Percentiles rank a stretch among this genome's conserved stretches.
phyloP scores from a whole-genome alignment of 495 filamentous ascomycete genomes.

The Parathielavia hyrcaniae region DNA sequence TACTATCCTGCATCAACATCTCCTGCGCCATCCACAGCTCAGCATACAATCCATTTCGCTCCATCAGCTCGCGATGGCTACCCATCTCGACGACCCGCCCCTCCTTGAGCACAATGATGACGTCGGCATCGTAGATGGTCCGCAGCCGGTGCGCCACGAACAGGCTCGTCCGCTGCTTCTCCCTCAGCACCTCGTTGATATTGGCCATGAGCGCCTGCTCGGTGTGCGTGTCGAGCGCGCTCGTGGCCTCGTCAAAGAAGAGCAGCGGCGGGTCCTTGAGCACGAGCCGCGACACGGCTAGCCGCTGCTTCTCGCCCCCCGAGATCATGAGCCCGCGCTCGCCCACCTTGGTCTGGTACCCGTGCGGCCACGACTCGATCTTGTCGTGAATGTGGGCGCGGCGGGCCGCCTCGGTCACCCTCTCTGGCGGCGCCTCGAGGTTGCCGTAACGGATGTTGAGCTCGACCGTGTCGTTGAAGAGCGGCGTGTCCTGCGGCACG shows the following conservation, averaged over 20 bases:
- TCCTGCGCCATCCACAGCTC: slow-evolving; percentile 66
- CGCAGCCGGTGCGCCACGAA: slow-evolving; percentile 89
- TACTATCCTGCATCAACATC: slow-evolving; percentile 21
- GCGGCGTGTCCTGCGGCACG: slow-evolving; percentile 91
- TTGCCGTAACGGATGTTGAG: slow-evolving; percentile 96
- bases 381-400: slow-evolving; percentile 80
- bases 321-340: slow-evolving; percentile 98
- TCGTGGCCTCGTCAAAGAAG: slow-evolving; percentile 98
- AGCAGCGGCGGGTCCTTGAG: slow-evolving; percentile 88
- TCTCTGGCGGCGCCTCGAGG: slow-evolving; percentile 65
- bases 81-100: slow-evolving; percentile 80
- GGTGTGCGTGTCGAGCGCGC: slow-evolving; percentile 90
- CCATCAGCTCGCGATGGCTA: slow-evolving; percentile 77
- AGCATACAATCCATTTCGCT: slow-evolving; percentile 73
- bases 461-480: slow-evolving; percentile 92
- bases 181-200: slow-evolving; percentile 87
- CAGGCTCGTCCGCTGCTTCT: slow-evolving; percentile 82
- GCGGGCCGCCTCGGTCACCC: slow-evolving; percentile 68
- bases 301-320: slow-evolving; percentile 90
- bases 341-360: slow-evolving; percentile 87
- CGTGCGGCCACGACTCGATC: slow-evolving; percentile 68
- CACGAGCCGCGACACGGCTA: slow-evolving; percentile 79
- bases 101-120: slow-evolving; percentile 84
- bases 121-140: slow-evolving; percentile 90
- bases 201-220: slow-evolving; percentile 87